A percentile compares a stretch with the other conserved stretches of the same genome.
phyloP scores from a whole-genome alignment of 2,329 filamentous ascomycete genomes.

The Tricladium varicosporioides region DNA sequence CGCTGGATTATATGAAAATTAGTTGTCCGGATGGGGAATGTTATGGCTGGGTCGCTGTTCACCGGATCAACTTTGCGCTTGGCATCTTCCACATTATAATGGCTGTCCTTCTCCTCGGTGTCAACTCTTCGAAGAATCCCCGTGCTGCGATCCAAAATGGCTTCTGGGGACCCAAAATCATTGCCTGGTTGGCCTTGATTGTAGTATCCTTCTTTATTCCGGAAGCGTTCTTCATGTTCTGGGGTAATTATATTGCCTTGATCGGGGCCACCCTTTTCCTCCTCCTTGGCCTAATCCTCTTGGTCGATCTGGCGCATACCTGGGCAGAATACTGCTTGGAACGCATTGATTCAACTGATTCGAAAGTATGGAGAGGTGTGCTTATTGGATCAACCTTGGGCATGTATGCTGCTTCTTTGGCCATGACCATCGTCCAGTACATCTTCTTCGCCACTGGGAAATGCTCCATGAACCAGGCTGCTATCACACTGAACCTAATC shows the following conservation, averaged over 20 bases:
- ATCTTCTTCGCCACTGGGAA: conserved; percentile 82
- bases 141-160: conserved; percentile 91
- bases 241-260: conserved; percentile 92
- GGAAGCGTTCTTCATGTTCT: conserved; percentile 90
- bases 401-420: conserved; percentile 89
- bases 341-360: conserved; percentile 89
- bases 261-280: conserved; percentile 89
- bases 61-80: conserved; percentile 96
- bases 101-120: conserved; percentile 79
- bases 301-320: conserved; percentile 92
- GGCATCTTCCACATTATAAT: conserved; percentile 90
- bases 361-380: conserved; percentile 76
- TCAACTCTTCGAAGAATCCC: conserved; percentile 81
- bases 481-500: conserved; percentile 90
- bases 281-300: conserved; percentile 82
- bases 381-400: conserved; percentile 88
- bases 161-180: conserved; percentile 97
- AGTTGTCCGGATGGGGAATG: conserved; percentile 88
- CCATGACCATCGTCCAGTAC: conserved; percentile 96
- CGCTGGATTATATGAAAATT: conserved; percentile 94
- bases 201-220: conserved; percentile 95
- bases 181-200: conserved; percentile 83
- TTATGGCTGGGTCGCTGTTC: conserved; percentile 93
- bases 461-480: conserved; percentile 95
- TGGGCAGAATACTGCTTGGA: conserved; percentile 96